Conservation (phyloP, 2,329 filamentous ascomycete species). For the Immersiporthe knoxdaviesiana region DNA sequence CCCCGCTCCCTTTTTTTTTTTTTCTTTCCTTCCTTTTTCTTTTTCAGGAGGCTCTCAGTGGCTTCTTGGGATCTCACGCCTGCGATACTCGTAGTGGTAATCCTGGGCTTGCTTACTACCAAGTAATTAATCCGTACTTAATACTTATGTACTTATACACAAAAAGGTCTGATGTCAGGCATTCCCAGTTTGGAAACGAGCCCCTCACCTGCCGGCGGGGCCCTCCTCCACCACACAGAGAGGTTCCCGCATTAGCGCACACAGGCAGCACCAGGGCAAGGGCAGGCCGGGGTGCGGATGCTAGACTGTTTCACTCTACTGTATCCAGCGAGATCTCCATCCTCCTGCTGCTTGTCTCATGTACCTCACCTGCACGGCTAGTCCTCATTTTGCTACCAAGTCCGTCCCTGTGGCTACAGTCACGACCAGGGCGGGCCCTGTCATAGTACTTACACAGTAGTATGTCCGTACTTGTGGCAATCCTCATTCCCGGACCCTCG, state of each 20-base stretch:
- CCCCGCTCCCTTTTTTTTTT: too few species aligned
- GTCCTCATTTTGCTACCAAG: conserved; percentile 11
- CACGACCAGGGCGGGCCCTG: conserved; percentile 10
- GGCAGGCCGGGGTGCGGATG: background rate
- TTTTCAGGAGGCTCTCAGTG: too few species aligned
- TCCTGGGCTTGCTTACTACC: background rate
- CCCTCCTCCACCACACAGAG: background rate
- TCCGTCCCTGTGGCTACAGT: conserved; percentile 13
- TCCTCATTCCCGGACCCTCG: conserved; percentile 1
- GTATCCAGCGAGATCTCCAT: conserved; percentile 7
- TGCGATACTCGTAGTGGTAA: background rate
- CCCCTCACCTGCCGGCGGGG: background rate
- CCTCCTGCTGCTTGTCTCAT: conserved; percentile 16
- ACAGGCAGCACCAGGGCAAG: background rate
- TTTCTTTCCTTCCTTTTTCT: too few species aligned
- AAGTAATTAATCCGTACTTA: too few species aligned
- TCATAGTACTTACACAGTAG: too few species aligned
- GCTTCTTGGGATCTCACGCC: too few species aligned
- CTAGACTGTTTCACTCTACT: conserved; percentile 18
- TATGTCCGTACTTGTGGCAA: too few species aligned
- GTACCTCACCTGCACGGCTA: conserved; percentile 23
- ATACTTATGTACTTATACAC: background rate
- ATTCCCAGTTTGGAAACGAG: conserved; percentile 15
- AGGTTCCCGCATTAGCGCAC: conserved; percentile 6
- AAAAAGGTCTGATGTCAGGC: conserved; percentile 8